Conservation (phyloP, 441 rosid genomes). For the Croton laevigatus region DNA sequence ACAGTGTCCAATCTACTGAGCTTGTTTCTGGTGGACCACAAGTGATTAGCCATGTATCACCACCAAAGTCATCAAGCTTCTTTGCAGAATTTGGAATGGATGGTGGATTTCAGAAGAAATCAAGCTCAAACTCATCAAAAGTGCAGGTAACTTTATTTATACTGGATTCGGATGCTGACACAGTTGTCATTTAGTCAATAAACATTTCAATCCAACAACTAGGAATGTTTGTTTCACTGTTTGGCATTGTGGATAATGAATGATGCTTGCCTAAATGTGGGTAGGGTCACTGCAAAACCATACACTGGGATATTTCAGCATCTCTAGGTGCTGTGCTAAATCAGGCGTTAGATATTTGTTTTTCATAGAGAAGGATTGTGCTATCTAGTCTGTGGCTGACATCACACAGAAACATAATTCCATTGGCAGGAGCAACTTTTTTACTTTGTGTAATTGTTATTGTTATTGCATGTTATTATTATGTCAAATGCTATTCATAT, state of each 20-base stretch:
- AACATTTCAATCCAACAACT: neutral
- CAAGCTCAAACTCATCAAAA: conserved; percentile 60
- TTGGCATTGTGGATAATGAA: neutral
- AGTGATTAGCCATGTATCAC: conserved; percentile 80
- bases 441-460: too few relatives aligned
- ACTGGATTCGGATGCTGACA: neutral
- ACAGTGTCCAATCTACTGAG: conserved; percentile 56
- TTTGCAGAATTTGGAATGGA: conserved; percentile 95
- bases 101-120: conserved; percentile 63
- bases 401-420: neutral
- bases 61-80: conserved; percentile 89
- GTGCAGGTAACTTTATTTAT: conserved; percentile 48
- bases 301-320: neutral
- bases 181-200: neutral
- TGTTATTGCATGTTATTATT: too few relatives aligned
- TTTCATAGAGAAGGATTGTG: neutral
- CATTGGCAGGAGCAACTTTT: neutral
- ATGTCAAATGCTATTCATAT: too few relatives aligned
- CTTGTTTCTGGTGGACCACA: conserved; percentile 52
- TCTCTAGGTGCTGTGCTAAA: neutral
- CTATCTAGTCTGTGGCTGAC: neutral
- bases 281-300: neutral
- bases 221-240: neutral
- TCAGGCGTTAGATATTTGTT: neutral
- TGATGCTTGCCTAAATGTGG: neutral